These are phyloP conservation scores for Aspergillus haitiensis DNA, from an alignment of 495 filamentous ascomycete species.

Conservation along the genomic window DNA sequence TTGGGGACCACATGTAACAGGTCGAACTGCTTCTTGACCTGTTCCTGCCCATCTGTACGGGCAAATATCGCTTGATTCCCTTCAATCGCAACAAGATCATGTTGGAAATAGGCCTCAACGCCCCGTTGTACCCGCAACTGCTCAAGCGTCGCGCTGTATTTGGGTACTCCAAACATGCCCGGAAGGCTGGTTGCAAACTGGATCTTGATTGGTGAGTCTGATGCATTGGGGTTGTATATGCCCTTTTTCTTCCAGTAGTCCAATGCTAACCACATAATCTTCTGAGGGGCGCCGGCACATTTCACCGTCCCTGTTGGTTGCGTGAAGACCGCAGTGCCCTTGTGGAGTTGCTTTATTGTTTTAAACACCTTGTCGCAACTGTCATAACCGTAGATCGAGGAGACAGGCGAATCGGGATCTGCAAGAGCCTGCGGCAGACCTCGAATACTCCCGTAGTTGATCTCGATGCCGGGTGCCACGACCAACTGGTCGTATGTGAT, in stretches of 20 bases:
- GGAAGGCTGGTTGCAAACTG: slow-evolving; percentile 62
- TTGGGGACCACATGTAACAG: slow-evolving; percentile 62
- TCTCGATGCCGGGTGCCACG: slow-evolving; percentile 61
- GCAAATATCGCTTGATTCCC: slow-evolving; percentile 57
- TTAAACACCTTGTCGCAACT: slow-evolving; percentile 57
- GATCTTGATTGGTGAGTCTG: slow-evolving; percentile 54
- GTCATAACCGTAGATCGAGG: slow-evolving; percentile 65
- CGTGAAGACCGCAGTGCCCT: slow-evolving; percentile 64
- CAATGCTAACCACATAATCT: slow-evolving; percentile 69
- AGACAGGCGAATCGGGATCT: slow-evolving; percentile 56
- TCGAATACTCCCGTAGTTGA: slow-evolving; percentile 56
- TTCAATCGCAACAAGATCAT: slow-evolving; percentile 61
- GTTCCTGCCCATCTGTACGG: slow-evolving; percentile 41
- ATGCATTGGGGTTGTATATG: slow-evolving; percentile 50
- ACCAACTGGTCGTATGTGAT: slow-evolving; percentile 65
- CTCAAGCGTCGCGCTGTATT: slow-evolving; percentile 63
- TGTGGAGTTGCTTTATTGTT: slow-evolving; percentile 53
- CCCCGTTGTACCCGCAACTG: slow-evolving; percentile 60
- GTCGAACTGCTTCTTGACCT: slow-evolving; percentile 56
- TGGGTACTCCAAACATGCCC: slow-evolving; percentile 68
- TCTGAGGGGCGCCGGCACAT: slow-evolving; percentile 69
- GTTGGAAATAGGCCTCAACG: slow-evolving; percentile 64
- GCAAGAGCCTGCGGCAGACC: slow-evolving; percentile 61
- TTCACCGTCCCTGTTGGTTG: slow-evolving; percentile 65
- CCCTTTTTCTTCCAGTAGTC: slow-evolving; percentile 63